phyloP scores from a whole-genome alignment of 2,329 filamentous ascomycete species.

The Curvularia sp. region DNA sequence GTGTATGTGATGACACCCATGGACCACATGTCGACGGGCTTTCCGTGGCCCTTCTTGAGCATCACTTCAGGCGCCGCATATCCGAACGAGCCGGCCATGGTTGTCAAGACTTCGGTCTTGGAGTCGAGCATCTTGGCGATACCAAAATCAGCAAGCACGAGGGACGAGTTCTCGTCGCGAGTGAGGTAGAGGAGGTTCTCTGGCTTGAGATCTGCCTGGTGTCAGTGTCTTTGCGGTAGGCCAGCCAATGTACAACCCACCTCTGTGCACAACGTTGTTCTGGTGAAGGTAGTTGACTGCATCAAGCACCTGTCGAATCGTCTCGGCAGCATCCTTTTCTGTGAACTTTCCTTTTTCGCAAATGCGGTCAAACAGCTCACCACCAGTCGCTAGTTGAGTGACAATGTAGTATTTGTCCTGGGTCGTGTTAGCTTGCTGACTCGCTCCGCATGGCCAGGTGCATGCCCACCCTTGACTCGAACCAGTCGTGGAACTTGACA shows the following conservation, averaged over 20 bases:
- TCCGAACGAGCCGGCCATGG: constrained; percentile 98
- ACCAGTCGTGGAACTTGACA: constrained; percentile 98
- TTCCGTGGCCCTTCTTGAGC: constrained; percentile 96
- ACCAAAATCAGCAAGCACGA: constrained; percentile 96
- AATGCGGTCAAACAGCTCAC: constrained; percentile 96
- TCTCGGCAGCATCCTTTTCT: constrained; percentile 95
- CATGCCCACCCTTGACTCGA: constrained; percentile 84
- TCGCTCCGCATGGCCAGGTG: not conserved
- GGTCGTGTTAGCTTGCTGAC: constrained; percentile 25
- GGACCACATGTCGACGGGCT: constrained; percentile 99
- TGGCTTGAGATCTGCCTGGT: constrained; percentile 82
- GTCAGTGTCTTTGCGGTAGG: constrained; percentile 28
- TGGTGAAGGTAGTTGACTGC: constrained; percentile 94
- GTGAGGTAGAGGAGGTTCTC: constrained; percentile 97
- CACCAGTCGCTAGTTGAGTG: constrained; percentile 92
- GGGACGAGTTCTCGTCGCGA: constrained; percentile 74
- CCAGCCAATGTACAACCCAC: constrained; percentile 55
- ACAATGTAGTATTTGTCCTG: constrained; percentile 99
- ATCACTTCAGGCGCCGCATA: constrained; percentile 98
- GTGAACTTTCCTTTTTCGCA: constrained; percentile 98
- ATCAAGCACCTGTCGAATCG: constrained; percentile 89
- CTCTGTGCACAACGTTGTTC: constrained; percentile 95
- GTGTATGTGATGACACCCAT: constrained; percentile 99
- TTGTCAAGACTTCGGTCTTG: constrained; percentile 89
- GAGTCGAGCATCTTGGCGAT: constrained; percentile 97